phyloP scores from a whole-genome alignment of 306 rosid genomes.

The Dicorynia guianensis region DNA sequence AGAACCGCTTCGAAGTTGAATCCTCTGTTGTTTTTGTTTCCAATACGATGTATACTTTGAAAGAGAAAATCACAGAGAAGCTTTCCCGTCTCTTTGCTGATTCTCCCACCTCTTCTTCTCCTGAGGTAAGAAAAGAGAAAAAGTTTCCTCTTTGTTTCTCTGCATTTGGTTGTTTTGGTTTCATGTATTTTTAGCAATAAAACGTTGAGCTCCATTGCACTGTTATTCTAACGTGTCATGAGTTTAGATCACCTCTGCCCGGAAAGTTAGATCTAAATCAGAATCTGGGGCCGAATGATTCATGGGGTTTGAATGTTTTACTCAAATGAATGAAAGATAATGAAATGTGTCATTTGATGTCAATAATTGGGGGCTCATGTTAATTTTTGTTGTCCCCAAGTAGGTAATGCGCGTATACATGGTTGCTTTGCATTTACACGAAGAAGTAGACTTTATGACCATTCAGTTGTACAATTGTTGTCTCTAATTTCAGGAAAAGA shows the following conservation, averaged over 20 bases:
- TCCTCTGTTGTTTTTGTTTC: not conserved
- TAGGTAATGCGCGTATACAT: conserved; percentile 7
- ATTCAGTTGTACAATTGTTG: not conserved
- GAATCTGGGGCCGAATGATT: conserved; percentile 35
- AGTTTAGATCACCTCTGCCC: conserved; percentile 17
- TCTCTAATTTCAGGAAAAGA: not conserved
- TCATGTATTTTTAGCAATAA: not conserved
- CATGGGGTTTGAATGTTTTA: conserved; percentile 20
- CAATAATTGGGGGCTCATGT: not conserved
- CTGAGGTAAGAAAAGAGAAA: conserved; percentile 46
- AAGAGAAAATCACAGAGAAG: conserved; percentile 69
- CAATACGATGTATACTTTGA: conserved; percentile 65
- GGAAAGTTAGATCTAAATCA: conserved; percentile 55
- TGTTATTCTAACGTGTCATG: conserved; percentile 25
- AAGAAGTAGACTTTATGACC: conserved; percentile 1
- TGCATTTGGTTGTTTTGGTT: not conserved
- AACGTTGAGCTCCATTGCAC: conserved; percentile 42
- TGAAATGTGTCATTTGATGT: not conserved
- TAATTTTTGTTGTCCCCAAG: conserved; percentile 8
- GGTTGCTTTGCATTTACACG: conserved; percentile 24
- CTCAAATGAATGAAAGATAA: conserved; percentile 24
- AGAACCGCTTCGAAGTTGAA: not conserved
- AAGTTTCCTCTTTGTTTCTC: not conserved
- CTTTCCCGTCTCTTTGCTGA: conserved; percentile 66
- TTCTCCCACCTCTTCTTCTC: conserved; percentile 50